These are phyloP conservation scores for Diaporthe eres DNA, from an alignment of 2,329 filamentous ascomycete genomes.

Conservation along the genomic window DNA sequence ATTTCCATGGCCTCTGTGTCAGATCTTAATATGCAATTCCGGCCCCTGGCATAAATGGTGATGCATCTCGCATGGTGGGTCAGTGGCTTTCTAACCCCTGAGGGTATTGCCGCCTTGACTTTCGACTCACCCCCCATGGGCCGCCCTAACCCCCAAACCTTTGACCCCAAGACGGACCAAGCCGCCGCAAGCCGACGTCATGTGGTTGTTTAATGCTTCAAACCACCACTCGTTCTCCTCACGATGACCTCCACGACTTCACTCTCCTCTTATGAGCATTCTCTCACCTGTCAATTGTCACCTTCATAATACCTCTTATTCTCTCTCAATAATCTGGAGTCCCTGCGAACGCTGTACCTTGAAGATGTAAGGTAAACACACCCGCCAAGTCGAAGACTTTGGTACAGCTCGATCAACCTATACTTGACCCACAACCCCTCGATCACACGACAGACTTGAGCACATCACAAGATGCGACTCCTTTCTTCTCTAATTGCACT, in stretches of 20 bases:
- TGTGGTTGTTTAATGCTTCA: slow-evolving; percentile 28
- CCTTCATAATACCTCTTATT: not conserved
- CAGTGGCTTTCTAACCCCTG: too few relatives aligned
- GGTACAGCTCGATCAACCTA: slow-evolving; percentile 11
- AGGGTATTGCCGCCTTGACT: not conserved
- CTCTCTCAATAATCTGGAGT: not conserved
- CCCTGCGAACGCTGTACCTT: not conserved
- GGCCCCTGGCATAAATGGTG: not conserved
- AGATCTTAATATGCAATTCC: slow-evolving; percentile 18
- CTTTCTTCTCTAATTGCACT: slow-evolving; percentile 11
- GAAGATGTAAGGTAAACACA: slow-evolving; percentile 35
- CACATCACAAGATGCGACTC: slow-evolving; percentile 33
- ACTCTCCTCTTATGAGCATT: not conserved
- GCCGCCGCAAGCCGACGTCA: slow-evolving; percentile 38
- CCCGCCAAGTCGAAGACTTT: slow-evolving; percentile 38
- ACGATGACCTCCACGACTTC: slow-evolving; percentile 6
- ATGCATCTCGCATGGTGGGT: not conserved
- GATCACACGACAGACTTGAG: not conserved
- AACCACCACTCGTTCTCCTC: slow-evolving; percentile 13
- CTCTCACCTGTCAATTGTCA: not conserved
- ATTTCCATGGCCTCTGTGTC: not conserved
- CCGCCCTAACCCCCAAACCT: not conserved
- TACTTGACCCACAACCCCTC: not conserved
- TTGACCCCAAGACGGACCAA: slow-evolving; percentile 6
- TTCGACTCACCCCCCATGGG: not conserved